Percentiles rank a stretch among this genome's conserved stretches.
Evolutionary conservation across 257 asterid species (phyloP).

Genomic region (Coffea canephora): DNA sequence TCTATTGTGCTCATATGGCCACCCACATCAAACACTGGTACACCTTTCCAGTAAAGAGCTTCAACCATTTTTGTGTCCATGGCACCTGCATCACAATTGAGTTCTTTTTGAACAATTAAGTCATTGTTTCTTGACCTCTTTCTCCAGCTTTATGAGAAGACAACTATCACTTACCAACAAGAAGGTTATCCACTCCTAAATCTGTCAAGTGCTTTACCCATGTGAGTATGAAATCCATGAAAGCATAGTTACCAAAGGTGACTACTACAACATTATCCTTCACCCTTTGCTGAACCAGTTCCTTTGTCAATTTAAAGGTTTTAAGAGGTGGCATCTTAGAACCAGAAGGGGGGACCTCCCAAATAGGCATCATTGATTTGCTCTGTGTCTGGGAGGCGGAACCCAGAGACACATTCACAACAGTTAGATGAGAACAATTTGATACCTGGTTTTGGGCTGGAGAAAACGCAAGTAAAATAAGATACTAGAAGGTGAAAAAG

Average conservation of each 20-base stretch:
- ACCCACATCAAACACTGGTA: conserved; percentile 97
- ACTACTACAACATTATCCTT: conserved; percentile 69
- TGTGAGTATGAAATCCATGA: conserved; percentile 95
- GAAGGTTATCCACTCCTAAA: conserved; percentile 77
- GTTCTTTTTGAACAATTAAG: conserved; percentile 20
- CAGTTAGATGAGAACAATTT: conserved; percentile 39
- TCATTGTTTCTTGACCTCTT: conserved; percentile 6
- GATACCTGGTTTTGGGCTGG: conserved; percentile 36
- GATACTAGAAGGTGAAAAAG: not conserved
- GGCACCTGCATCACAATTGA: conserved; percentile 60
- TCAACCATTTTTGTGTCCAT: conserved; percentile 92
- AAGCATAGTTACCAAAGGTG: conserved; percentile 95
- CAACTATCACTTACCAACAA: conserved; percentile 64
- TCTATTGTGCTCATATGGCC: conserved; percentile 97
- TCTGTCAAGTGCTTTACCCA: conserved; percentile 97
- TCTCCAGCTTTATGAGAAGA: conserved; percentile 16
- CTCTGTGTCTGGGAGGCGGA: conserved; percentile 26
- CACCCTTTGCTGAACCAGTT: conserved; percentile 73
- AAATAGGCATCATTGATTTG: conserved; percentile 49
- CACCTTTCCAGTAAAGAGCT: conserved; percentile 96
- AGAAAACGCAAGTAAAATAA: conserved; percentile 32
- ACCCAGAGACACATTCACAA: conserved; percentile 21
- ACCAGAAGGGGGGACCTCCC: conserved; percentile 79
- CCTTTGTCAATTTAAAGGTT: conserved; percentile 72
- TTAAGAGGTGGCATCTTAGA: conserved; percentile 78